Base-by-base conservation (phyloP, 1,284 basidiomycete species). In the Pholiota adiposa region DNA sequence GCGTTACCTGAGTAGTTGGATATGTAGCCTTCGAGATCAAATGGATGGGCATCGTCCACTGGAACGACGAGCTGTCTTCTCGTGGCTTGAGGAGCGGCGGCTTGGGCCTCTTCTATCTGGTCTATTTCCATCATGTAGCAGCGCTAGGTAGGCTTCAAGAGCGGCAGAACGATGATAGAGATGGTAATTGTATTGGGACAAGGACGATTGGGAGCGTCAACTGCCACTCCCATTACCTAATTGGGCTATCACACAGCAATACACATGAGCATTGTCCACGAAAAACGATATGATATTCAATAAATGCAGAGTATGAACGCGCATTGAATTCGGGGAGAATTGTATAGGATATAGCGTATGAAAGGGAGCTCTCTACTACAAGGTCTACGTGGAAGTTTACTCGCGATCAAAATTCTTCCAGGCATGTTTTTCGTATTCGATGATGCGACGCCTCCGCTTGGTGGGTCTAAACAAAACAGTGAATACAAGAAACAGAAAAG, bases 391-490 rank as follows among this genome's bases (percentile, higher is more conserved):
- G 57, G 14, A 54, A 29, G 33, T 54, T 51, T 63, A 66, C 46
- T 90, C 84, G 75, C 58, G 58, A 11, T 59, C 58, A 25, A 96
- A 96, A 50, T 84, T 81, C 77, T 95, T 96, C 86, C 88, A 96
- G 6, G 92, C 88, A 74, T 94, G 91, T 70, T 94, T 96, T 74
- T 96, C 94, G 76, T 94, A 94, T 73, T 91, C 89, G 61, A 91
- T 86, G 19, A 79, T 78, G 66, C 84, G 87, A 63, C 72, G 73
- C 63, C 75, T 84, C 49, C 85, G 83, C 67, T 79, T 88, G 69
- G 80, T 89, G 5, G 90, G 87, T 65, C 90, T 92, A 67, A 3
- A 56, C 55, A 60, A 46, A 40, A 41, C 6, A 31, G 63, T 70
- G 58, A 19, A 54, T 12, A 43, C 57, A 3, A 29, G 54, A 55